A percentile compares a stretch with the other conserved stretches of the same genome.
Conservation (phyloP, 2,329 filamentous ascomycete species). For the Fusarium mexicanum region DNA sequence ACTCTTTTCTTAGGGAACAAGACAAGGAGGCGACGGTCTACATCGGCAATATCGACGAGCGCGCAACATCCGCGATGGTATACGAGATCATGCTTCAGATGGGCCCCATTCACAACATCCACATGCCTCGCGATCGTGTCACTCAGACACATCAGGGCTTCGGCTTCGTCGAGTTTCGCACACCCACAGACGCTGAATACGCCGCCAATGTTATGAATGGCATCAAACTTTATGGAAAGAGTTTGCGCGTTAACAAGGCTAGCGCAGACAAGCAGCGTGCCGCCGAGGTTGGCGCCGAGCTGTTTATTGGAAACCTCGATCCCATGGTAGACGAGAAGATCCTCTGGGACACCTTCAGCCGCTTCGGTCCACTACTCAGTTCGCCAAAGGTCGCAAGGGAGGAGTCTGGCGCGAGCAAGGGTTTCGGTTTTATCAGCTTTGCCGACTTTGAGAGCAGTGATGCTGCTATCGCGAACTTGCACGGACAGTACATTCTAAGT, state of each 20-base stretch:
- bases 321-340: slow-evolving; percentile 95
- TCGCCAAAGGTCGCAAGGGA: slow-evolving; percentile 93
- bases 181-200: slow-evolving; percentile 95
- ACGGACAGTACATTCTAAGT: slow-evolving; percentile 96
- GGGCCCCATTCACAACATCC: slow-evolving; percentile 96
- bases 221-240: slow-evolving; percentile 91
- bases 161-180: slow-evolving; percentile 98
- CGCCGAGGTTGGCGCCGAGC: slow-evolving; percentile 92
- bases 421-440: slow-evolving; percentile 95
- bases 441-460: slow-evolving; percentile 94
- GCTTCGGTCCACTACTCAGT: slow-evolving; percentile 86
- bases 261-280: slow-evolving; percentile 92
- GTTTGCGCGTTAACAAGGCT: slow-evolving; percentile 94
- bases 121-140: slow-evolving; percentile 97
- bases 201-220: slow-evolving; percentile 97
- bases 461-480: slow-evolving; percentile 89
- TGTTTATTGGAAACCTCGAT: slow-evolving; percentile 97
- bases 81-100: slow-evolving; percentile 99
- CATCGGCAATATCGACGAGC: slow-evolving; percentile 97
- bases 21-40: slow-evolving; percentile 99
- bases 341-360: slow-evolving; percentile 91
- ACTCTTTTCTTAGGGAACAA: slow-evolving; percentile 77
- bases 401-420: slow-evolving; percentile 87
- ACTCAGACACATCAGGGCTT: slow-evolving; percentile 97
- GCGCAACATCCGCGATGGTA: slow-evolving; percentile 86